Evolutionary conservation across 208 protist genomes (phyloP).

Genomic region (Acanthamoeba healyi): DNA sequence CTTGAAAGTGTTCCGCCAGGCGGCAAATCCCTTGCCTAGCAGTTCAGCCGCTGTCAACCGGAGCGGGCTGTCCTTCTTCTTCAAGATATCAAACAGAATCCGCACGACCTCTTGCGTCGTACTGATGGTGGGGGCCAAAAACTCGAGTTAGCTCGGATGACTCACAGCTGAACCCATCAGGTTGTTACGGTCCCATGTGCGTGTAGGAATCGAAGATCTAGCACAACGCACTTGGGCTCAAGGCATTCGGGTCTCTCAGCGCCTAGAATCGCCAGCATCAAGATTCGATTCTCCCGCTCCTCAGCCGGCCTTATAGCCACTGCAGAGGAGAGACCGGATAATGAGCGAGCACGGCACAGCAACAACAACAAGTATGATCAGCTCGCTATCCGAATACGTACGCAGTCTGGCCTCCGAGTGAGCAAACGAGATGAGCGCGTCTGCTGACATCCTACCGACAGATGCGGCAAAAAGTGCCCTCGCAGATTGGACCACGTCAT

Average conservation of each 20-base stretch:
- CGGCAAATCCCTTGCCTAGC: constrained; percentile 54
- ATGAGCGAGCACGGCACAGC: background rate
- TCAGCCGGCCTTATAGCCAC: background rate
- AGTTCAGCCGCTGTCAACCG: constrained; percentile 51
- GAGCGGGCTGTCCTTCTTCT: constrained; percentile 21
- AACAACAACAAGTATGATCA: no score
- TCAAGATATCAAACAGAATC: background rate
- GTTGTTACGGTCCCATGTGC: no score
- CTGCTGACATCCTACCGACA: background rate
- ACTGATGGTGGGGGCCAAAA: background rate
- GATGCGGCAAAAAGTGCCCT: background rate
- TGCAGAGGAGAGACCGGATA: background rate
- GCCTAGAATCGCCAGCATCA: constrained; percentile 33
- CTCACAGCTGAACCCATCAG: no score
- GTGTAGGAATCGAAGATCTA: no score
- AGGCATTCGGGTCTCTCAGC: constrained; percentile 19
- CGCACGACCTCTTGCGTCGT: constrained; percentile 25
- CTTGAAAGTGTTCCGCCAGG: constrained; percentile 16
- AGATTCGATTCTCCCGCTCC: background rate
- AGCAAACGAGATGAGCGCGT: constrained; percentile 10
- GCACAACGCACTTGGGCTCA: background rate
- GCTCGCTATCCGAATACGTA: no score
- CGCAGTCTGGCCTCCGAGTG: constrained; percentile 5
- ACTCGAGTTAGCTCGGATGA: no score
- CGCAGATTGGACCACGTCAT: constrained; percentile 44